A percentile compares a stretch with the other conserved stretches of the same genome.
phyloP scores from a whole-genome alignment of 2,329 filamentous ascomycete species.

The Talaromyces rugulosus region DNA sequence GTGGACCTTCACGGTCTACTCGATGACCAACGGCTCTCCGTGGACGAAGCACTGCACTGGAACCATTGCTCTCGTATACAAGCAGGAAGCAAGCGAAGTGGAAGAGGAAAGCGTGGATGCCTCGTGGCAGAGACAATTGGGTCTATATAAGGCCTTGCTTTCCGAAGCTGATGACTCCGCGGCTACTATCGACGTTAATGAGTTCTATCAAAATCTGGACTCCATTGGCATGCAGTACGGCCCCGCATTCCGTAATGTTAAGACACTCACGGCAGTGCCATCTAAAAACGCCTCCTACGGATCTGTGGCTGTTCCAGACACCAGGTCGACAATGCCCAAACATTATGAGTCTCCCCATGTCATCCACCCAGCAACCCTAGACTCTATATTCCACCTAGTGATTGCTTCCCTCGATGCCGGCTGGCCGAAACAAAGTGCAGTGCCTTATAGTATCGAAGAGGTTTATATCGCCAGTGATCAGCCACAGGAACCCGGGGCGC shows the following conservation, averaged over 20 bases:
- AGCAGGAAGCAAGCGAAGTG: not conserved
- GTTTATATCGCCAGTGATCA: not conserved
- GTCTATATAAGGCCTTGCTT: not conserved
- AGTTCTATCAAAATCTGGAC: not conserved
- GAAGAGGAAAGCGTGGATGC: not conserved
- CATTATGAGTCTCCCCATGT: slow-evolving; percentile 26
- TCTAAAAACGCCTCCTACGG: not conserved
- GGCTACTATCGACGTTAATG: not conserved
- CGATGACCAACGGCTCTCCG: not conserved
- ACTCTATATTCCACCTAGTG: slow-evolving; percentile 29
- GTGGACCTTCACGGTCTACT: not conserved
- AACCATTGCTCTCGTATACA: not conserved
- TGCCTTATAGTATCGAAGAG: slow-evolving; percentile 19
- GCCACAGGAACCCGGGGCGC: too few relatives aligned
- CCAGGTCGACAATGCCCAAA: slow-evolving; percentile 25
- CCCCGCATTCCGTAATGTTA: slow-evolving; percentile 1
- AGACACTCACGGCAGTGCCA: not conserved
- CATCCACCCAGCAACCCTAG: slow-evolving; percentile 34
- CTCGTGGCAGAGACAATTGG: not conserved
- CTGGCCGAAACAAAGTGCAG: slow-evolving; percentile 18
- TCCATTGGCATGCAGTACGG: slow-evolving; percentile 4
- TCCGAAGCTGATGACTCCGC: not conserved
- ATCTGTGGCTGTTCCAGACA: not conserved
- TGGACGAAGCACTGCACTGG: slow-evolving; percentile 2
- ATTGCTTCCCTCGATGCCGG: slow-evolving; percentile 18